Conservation (phyloP, 495 filamentous ascomycete genomes). For the Hypoxylon intermedium region DNA sequence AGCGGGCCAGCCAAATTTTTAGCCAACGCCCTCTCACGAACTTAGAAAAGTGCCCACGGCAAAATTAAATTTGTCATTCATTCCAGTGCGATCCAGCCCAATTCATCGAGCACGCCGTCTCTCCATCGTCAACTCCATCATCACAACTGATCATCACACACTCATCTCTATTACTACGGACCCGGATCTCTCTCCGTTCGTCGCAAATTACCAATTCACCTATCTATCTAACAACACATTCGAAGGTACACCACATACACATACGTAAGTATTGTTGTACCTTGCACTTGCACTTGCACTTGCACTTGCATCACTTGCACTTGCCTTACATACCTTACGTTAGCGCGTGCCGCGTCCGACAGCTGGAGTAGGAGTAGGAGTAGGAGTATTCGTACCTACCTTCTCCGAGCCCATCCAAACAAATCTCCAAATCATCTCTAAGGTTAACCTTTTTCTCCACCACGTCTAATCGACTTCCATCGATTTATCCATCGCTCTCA, state of each 20-base stretch:
- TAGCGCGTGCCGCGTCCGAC: neutral
- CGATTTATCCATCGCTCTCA: constrained; percentile 29
- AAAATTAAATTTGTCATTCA: constrained; percentile 28
- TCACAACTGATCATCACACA: neutral
- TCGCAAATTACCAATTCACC: no score
- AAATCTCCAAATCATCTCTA: constrained; percentile 35
- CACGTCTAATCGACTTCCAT: constrained; percentile 28
- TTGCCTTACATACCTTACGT: neutral
- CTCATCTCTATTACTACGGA: no score
- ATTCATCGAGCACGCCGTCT: constrained; percentile 1
- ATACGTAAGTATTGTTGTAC: no score
- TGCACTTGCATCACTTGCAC: neutral
- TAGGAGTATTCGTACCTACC: constrained; percentile 28
- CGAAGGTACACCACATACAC: no score
- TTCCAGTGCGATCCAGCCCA: neutral
- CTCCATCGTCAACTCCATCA: neutral
- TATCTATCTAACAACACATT: no score
- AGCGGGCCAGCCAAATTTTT: neutral
- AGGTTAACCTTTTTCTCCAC: constrained; percentile 32
- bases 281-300: neutral
- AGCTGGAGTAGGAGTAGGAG: no score
- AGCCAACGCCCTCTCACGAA: constrained; percentile 5
- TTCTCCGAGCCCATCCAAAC: constrained; percentile 37
- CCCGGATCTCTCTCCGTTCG: no score
- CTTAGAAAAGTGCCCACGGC: constrained; percentile 24